A percentile compares a stretch with the other conserved stretches of the same genome.
Evolutionary conservation across 2,329 filamentous ascomycete genomes (phyloP).

Genomic region (Delphinella strobiligena): DNA sequence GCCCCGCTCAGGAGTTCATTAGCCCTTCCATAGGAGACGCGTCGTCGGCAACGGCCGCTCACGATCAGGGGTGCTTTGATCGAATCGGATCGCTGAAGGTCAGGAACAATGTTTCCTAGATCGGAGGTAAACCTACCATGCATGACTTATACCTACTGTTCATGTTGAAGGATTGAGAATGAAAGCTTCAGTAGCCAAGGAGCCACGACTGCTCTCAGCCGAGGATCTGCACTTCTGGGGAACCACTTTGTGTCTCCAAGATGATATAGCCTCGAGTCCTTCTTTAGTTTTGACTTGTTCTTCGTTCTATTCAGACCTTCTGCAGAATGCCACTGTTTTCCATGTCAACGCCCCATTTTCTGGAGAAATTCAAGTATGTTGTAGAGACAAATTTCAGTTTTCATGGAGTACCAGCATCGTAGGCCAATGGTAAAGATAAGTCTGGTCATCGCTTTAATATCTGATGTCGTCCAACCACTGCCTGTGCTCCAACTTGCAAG

Average conservation of each 20-base stretch:
- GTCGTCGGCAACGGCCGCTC: neutral
- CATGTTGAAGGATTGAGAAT: neutral
- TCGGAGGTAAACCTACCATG: no score
- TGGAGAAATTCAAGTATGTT: neutral
- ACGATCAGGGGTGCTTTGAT: neutral
- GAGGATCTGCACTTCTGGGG: no score
- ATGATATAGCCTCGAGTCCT: no score
- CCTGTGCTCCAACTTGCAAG: neutral
- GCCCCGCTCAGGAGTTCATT: neutral
- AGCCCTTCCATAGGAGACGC: neutral
- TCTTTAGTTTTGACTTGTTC: neutral
- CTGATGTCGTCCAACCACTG: no score
- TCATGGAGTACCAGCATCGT: neutral
- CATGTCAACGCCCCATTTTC: neutral
- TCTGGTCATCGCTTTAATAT: neutral
- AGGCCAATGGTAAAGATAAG: neutral
- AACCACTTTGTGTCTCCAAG: no score
- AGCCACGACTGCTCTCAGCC: no score
- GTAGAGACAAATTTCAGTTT: neutral
- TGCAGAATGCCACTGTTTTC: no score
- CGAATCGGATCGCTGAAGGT: neutral
- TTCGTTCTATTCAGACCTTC: neutral
- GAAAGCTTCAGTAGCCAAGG: no score
- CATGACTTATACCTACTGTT: neutral
- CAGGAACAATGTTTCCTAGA: neutral